phyloP scores from a whole-genome alignment of 257 asterid species.

The Ajuga chamaepitys region DNA sequence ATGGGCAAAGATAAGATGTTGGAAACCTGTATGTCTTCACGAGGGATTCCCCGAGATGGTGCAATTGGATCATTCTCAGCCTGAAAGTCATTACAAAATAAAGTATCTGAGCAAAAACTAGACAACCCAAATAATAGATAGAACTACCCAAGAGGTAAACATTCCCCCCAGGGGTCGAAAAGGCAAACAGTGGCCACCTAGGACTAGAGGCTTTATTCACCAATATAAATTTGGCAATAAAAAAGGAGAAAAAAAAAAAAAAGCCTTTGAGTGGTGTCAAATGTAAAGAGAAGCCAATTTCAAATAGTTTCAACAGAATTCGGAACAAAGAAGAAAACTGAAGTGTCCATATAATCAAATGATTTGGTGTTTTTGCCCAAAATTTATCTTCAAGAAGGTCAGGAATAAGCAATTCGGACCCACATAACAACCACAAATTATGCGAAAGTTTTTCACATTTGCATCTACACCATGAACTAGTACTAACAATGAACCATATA shows the following conservation, averaged over 20 bases:
- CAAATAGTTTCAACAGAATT: too few relatives aligned
- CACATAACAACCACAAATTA: not conserved
- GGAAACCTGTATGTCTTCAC: conserved; percentile 70
- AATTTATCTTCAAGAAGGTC: too few relatives aligned
- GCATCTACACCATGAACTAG: not conserved
- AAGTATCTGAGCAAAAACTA: not conserved
- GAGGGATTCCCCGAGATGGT: conserved; percentile 91
- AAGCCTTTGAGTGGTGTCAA: not conserved
- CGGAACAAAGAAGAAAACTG: not conserved
- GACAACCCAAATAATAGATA: not conserved
- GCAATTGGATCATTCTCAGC: conserved; percentile 98
- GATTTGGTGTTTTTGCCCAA: not conserved
- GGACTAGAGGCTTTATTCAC: not conserved
- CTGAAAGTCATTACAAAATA: conserved; percentile 37
- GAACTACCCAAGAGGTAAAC: not conserved
- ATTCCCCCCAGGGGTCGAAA: too few relatives aligned
- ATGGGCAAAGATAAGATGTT: conserved; percentile 3
- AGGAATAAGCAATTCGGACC: not conserved
- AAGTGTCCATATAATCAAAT: not conserved
- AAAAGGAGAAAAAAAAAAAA: not conserved
- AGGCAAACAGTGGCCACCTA: too few relatives aligned
- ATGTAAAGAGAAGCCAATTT: not conserved
- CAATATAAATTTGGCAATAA: not conserved
- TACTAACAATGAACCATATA: conserved; percentile 7
- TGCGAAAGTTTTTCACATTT: not conserved